Evolutionary conservation across 768 basidiomycete species (phyloP), one percentile per base, ranked within the genome.

Genomic region (Phanerodontia chrysosporium): DNA sequence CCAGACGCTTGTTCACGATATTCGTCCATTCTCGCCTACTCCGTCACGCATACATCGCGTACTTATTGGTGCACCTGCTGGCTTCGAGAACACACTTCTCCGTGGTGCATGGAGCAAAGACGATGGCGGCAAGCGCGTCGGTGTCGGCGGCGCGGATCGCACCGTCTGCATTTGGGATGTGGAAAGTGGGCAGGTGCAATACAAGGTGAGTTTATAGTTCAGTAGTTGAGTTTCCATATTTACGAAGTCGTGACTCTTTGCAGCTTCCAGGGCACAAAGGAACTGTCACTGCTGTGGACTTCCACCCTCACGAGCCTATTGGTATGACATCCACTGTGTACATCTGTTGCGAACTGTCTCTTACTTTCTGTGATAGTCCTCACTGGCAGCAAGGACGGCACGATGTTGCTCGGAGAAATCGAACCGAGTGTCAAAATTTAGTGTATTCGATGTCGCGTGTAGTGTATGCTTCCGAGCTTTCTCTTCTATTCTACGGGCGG

Each of bases 251-350:
- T n/a, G 49, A 32, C 25, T 58, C 21, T 53, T 49, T 32, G 21
- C 60, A 92, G 91, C 81, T 98, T 58, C 93, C 96, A 39, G 96
- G 96, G 14, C 96, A 99, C 72, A 97, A 93, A 72, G 95, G 96
- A 12, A 95, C 95, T 0, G 95, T 98, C 14, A 95, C 93, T 1
- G 78, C 88, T n/a, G 92, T 94, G 0, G 97, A 96, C 66, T 97
- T 96, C 78, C 94, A 96, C 71, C 95, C 96, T 9, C 92, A 87
- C 67, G 95, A 97, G 66, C 95, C 95, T 12, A 95, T 97, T 71
- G 83, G 94, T 96, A 72, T 63, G 94, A 78, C 27, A 16, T 51
- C 24, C 24, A 5, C 21, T 21, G 21, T 22, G 12, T 18, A 89
- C n/a, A n/a, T n/a, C n/a, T n/a, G n/a, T n/a, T n/a, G n/a, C n/a